Evolutionary conservation across 257 asterid genomes (phyloP), one percentile per base, ranked within the genome.

Genomic region (Solanum microdontum): DNA sequence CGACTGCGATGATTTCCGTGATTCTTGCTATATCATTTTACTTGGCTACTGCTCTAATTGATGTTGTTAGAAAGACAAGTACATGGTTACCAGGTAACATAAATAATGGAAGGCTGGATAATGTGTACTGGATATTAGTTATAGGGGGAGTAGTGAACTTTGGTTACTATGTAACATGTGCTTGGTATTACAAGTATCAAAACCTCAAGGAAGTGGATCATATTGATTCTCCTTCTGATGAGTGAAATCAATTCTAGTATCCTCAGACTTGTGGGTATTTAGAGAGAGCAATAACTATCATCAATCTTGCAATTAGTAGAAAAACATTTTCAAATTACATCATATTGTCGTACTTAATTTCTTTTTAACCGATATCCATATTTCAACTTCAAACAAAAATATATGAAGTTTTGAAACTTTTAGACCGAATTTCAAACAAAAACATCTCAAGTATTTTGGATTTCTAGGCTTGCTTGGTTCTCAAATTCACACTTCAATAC

Each of bases 1-100:
- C 96, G 13, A 92, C 95, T 17, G 96, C 95, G 15, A 90, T 92
- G 10, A 89, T 93, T 5, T 92, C 95, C 0, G 76, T 93, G 94
- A 70, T 92, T 37, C 83, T 92, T 7, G 98, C 92, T 1, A 51
- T 87, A n/a, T 64, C 84, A 12, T 89, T 77, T 68, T 89, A 75
- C 26, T 2, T 84, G 84, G 33, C 88, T 30, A 77, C 86, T 14
- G 88, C 88, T 51, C 8, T 87, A 43, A 84, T 85, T 30, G 88
- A 84, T 84, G 10, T 89, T 51, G 30, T 77, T 26, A 70, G 87
- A 30, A 86, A 1, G 79, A 14, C 37, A 32, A 90, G 85, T 4
- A 68, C 32, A 11, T 90, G 92, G 90, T 73, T 90, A 83, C 89
- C 92, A 14, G 87, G 88, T 62, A 30, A 90, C 74, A 90, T 90